These are phyloP conservation scores for Aspergillus sclerotiicarbonarius DNA, from an alignment of 495 filamentous ascomycete genomes.

Conservation along the genomic window DNA sequence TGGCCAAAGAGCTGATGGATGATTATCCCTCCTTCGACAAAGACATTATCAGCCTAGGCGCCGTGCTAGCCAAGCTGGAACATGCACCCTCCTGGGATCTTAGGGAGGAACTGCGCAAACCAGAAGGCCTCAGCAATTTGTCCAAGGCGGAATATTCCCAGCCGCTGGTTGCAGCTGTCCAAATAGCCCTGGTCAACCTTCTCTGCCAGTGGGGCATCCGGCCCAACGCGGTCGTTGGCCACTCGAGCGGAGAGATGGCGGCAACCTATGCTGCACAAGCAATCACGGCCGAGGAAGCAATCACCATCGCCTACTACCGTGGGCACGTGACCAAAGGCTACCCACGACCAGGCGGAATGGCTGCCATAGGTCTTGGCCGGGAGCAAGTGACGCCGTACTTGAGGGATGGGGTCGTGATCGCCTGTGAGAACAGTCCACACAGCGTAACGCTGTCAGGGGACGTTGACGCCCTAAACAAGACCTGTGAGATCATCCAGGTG, in stretches of 20 bases:
- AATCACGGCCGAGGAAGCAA: slow-evolving; percentile 14
- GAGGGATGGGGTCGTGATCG: slow-evolving; percentile 15
- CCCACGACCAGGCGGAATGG: slow-evolving; percentile 15
- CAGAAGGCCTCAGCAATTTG: not conserved
- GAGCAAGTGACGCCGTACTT: slow-evolving; percentile 13
- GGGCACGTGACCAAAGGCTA: slow-evolving; percentile 3
- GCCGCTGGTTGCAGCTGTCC: slow-evolving; percentile 18
- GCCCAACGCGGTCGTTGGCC: slow-evolving; percentile 22
- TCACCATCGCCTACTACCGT: slow-evolving; percentile 21
- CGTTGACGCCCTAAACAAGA: too few relatives aligned
- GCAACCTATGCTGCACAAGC: slow-evolving; percentile 26
- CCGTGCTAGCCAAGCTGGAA: too few relatives aligned
- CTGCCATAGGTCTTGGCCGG: slow-evolving; percentile 25
- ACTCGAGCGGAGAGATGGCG: slow-evolving; percentile 29
- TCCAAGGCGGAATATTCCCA: slow-evolving; percentile 15
- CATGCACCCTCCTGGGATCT: too few relatives aligned
- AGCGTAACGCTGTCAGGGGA: slow-evolving; percentile 31
- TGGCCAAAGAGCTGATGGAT: slow-evolving; percentile 21
- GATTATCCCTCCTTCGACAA: too few relatives aligned
- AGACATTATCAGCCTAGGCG: too few relatives aligned
- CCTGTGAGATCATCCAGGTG: too few relatives aligned
- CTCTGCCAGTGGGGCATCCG: slow-evolving; percentile 11
- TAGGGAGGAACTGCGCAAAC: not conserved
- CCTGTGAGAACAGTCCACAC: slow-evolving; percentile 25
- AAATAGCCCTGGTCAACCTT: slow-evolving; percentile 19